Evolutionary conservation across 176 grass and related monocot genomes (phyloP).

Genomic region (Cocos nucifera): DNA sequence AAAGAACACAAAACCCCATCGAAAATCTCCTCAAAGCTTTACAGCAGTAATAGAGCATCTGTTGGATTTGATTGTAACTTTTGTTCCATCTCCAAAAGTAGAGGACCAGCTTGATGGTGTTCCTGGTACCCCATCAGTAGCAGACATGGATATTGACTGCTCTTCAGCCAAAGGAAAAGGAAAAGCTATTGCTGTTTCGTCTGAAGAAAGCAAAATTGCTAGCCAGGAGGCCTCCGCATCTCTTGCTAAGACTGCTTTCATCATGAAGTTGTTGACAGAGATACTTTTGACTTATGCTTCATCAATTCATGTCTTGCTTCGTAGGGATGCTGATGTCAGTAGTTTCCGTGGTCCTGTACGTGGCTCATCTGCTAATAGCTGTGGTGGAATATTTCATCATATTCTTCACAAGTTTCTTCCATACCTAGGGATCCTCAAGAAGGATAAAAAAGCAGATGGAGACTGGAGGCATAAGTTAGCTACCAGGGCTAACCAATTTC

Average conservation of each 20-base stretch:
- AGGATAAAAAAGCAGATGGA: slow-evolving; percentile 84
- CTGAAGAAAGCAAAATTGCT: slow-evolving; percentile 57
- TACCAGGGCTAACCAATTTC: slow-evolving; percentile 76
- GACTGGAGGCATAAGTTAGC: slow-evolving; percentile 96
- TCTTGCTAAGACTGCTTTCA: slow-evolving; percentile 72
- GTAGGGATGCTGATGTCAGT: slow-evolving; percentile 67
- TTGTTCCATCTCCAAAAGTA: slow-evolving; percentile 40
- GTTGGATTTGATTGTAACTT: slow-evolving; percentile 62
- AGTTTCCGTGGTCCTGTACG: slow-evolving; percentile 31
- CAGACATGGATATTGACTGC: slow-evolving; percentile 91
- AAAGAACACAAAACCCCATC: slow-evolving; percentile 61
- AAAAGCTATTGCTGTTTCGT: slow-evolving; percentile 51
- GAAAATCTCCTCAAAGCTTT: slow-evolving; percentile 89
- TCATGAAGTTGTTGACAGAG: slow-evolving; percentile 87
- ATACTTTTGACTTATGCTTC: slow-evolving; percentile 85
- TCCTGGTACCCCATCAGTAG: slow-evolving; percentile 25
- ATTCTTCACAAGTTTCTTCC: slow-evolving; percentile 82
- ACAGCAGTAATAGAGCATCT: slow-evolving; percentile 77
- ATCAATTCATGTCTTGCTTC: slow-evolving; percentile 85
- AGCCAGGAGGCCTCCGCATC: slow-evolving; percentile 64
- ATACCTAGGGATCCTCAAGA: slow-evolving; percentile 64
- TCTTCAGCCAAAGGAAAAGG: slow-evolving; percentile 86
- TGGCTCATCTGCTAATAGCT: slow-evolving; percentile 17
- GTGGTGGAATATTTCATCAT: slow-evolving; percentile 67
- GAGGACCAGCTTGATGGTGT: slow-evolving; percentile 50